phyloP scores from a whole-genome alignment of 2,329 filamentous ascomycete genomes.

The Tolypocladium guangdongense region DNA sequence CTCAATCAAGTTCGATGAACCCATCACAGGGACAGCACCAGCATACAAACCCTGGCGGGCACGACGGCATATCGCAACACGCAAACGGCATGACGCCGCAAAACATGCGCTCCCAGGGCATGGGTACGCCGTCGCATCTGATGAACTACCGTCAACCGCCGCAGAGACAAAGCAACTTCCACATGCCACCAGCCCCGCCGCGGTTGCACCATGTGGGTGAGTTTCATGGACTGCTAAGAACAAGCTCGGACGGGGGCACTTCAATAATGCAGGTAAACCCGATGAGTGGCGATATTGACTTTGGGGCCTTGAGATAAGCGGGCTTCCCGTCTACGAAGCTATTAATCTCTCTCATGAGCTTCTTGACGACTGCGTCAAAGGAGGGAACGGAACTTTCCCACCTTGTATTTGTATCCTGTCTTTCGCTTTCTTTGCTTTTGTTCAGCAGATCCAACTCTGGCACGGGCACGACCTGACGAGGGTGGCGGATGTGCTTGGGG shows the following conservation, averaged over 20 bases:
- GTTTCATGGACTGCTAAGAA: conserved; percentile 38
- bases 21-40: conserved; percentile 14
- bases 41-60: conserved; percentile 15
- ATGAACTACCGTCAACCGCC: conserved; percentile 16
- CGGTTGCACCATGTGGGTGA: conserved; percentile 22
- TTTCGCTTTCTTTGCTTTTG: background rate
- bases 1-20: conserved; percentile 9
- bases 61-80: conserved; percentile 17
- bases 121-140: conserved; percentile 14
- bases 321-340: background rate
- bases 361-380: background rate
- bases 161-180: conserved; percentile 21
- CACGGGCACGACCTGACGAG: background rate
- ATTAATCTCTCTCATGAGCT: background rate
- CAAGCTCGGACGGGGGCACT: conserved; percentile 24
- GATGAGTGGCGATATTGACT: conserved; percentile 18
- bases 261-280: conserved; percentile 16
- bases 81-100: conserved; percentile 12
- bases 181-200: conserved; percentile 15
- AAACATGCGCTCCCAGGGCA: conserved; percentile 13
- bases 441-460: background rate
- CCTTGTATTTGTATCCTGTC: background rate
- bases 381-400: background rate
- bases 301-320: conserved; percentile 7
- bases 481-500: background rate